Evolutionary conservation across 441 rosid species (phyloP).

Genomic region (Adansonia madagascariensis): DNA sequence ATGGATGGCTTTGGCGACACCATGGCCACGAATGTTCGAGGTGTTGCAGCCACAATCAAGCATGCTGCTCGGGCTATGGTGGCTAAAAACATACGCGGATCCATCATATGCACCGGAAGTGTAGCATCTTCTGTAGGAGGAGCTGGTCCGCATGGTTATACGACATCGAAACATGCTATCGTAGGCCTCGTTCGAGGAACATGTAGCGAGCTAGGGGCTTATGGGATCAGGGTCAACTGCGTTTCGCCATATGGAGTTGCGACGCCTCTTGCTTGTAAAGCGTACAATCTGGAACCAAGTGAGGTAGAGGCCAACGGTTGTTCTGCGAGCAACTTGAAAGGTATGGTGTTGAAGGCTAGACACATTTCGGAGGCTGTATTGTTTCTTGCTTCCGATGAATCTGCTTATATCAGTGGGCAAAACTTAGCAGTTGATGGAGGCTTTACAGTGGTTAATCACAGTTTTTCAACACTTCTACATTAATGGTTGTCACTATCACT

Average conservation of each 20-base stretch:
- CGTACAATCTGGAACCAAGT: conserved; percentile 44
- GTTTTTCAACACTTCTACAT: conserved; percentile 26
- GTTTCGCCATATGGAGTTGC: conserved; percentile 78
- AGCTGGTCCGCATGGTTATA: conserved; percentile 69
- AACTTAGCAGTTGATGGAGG: conserved; percentile 88
- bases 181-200: conserved; percentile 69
- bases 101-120: conserved; percentile 77
- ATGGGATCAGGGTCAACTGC: conserved; percentile 83
- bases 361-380: conserved; percentile 80
- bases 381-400: conserved; percentile 84
- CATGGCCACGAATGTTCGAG: conserved; percentile 69
- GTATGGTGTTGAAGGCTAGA: conserved; percentile 65
- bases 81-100: conserved; percentile 55
- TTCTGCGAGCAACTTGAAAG: conserved; percentile 57
- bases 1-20: conserved; percentile 53
- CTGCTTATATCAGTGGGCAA: conserved; percentile 76
- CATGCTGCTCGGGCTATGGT: conserved; percentile 83
- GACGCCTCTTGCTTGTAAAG: conserved; percentile 63
- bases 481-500: background rate
- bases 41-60: conserved; percentile 73
- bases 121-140: conserved; percentile 59
- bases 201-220: conserved; percentile 65
- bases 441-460: conserved; percentile 58
- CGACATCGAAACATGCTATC: conserved; percentile 73
- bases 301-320: conserved; percentile 57